These are phyloP conservation scores for Tetradesmus lagerheimii DNA, from an alignment of 139 green algal species.

Conservation along the genomic window DNA sequence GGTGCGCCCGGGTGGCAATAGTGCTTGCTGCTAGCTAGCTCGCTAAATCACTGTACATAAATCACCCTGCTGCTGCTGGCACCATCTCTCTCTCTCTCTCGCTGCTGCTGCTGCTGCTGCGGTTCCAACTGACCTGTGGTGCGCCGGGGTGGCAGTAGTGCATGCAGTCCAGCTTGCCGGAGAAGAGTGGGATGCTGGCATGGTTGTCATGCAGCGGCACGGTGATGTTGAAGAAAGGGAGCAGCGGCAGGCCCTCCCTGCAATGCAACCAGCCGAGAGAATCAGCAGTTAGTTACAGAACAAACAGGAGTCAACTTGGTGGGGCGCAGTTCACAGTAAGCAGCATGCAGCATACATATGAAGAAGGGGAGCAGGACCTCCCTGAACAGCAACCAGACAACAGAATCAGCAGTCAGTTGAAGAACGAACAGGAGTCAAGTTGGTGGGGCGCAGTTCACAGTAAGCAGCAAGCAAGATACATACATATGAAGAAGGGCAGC, in stretches of 20 bases:
- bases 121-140: background rate
- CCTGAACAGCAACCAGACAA: too few species aligned
- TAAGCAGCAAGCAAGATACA: too few species aligned
- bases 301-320: background rate
- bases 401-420: too few species aligned
- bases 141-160: background rate
- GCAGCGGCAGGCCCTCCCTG: background rate
- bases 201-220: slow-evolving; percentile 8
- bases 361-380: background rate
- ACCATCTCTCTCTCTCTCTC: too few species aligned
- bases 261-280: too few species aligned
- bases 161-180: slow-evolving; percentile 7
- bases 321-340: too few species aligned
- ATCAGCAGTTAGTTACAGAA: background rate
- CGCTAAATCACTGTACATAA: too few species aligned
- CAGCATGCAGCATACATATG: background rate
- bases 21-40: too few species aligned
- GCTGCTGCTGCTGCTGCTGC: too few species aligned
- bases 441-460: too few species aligned
- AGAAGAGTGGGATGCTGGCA: background rate
- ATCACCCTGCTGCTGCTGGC: too few species aligned
- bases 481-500: background rate
- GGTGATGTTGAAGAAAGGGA: background rate
- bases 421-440: background rate
- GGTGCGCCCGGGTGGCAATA: background rate